Evolutionary conservation across 1,284 basidiomycete species (phyloP).

Genomic region (Cerioporus squamosus): DNA sequence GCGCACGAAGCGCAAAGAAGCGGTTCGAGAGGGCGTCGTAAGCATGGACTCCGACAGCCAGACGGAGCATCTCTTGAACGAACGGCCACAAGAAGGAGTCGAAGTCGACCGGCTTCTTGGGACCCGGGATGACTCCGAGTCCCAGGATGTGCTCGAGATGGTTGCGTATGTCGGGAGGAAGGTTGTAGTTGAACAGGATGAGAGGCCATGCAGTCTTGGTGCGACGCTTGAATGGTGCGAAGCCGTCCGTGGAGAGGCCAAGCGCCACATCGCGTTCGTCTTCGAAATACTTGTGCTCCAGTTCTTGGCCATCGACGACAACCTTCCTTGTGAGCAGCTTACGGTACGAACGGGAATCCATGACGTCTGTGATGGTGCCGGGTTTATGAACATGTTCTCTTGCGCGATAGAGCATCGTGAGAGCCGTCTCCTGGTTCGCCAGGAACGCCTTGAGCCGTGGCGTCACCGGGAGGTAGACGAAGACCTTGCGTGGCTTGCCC

Average conservation of each 20-base stretch:
- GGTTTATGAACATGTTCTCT: too few species aligned
- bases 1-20: conserved; percentile 42
- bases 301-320: conserved; percentile 7
- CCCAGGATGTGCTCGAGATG: conserved; percentile 37
- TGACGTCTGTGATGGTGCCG: conserved; percentile 14
- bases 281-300: conserved; percentile 27
- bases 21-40: conserved; percentile 33
- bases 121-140: conserved; percentile 48
- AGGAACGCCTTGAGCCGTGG: not conserved
- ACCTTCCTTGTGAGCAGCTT: conserved; percentile 10
- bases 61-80: conserved; percentile 40
- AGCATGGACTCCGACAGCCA: conserved; percentile 40
- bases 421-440: too few species aligned
- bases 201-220: conserved; percentile 46
- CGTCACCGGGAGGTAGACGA: not conserved
- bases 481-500: not conserved
- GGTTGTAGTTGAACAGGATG: conserved; percentile 44
- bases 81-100: conserved; percentile 48
- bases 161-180: conserved; percentile 39
- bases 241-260: conserved; percentile 39
- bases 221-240: conserved; percentile 41
- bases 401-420: too few species aligned
- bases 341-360: conserved; percentile 22
- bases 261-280: conserved; percentile 35
- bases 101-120: conserved; percentile 44